Evolutionary conservation across 129 eudicot genomes (phyloP), one percentile per base, ranked within the genome.

Genomic region (Centaurea solstitialis): DNA sequence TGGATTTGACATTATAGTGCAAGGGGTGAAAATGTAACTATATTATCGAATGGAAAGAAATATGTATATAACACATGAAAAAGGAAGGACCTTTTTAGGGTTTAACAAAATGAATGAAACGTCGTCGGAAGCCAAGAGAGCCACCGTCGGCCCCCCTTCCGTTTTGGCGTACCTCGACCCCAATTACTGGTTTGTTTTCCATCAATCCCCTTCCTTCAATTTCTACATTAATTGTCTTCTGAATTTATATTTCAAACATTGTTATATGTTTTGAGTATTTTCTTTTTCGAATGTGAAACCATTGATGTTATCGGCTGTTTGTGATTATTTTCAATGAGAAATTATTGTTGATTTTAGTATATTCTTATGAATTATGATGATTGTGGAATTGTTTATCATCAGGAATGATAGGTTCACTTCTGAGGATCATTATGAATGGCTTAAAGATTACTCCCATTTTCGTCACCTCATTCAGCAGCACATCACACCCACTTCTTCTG

Each of bases 341-440:
- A 11, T 73, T 1, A 0, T 41, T 66, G 69, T 74, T 18, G 74
- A 41, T 59, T 64, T 38, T 39, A 23, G 13, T 33, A 18, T 20
- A 1, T 21, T 18, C 21, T 17, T 70, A 33, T 71, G 72, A 20
- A 13, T 17, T 70, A 33, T 71, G 72, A 20, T 79, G 0, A 23
- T 68, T 30, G 9, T 68, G 2, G 30, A 18, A 21, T 74, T 30
- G 30, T 20, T 77, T 6, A 7, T 80, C 0, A 72, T 62, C 86
- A 92, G 99, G 99, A 91, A 95, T 72, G 87, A 89, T 68, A 92
- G 99, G 57, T 95, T 92, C 59, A 73, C 87, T 68, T 68, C 80
- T 1, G 99, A 95, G 80, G 99, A 95, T 70, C 99, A 95, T 82
- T 95, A 95, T 66, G 99, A 95, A 80, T 95, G 99, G 97, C 86